Conservation (phyloP, 2,329 filamentous ascomycete species). For the Ophiosphaerella narmari region DNA sequence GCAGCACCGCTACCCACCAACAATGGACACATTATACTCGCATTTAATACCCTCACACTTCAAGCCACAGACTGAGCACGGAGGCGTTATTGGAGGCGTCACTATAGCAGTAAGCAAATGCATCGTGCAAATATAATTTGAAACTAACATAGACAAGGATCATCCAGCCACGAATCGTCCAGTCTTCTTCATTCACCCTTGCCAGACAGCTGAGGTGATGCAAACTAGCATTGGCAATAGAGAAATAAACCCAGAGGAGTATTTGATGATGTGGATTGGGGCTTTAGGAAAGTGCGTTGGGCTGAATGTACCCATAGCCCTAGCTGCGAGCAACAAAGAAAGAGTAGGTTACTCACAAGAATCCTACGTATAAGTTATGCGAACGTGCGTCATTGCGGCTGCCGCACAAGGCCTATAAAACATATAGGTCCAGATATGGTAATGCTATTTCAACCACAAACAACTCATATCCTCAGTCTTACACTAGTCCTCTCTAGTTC, state of each 20-base stretch:
- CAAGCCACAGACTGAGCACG: conserved; percentile 35
- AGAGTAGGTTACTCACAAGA: not conserved
- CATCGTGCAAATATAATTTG: not conserved
- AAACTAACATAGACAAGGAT: conserved; percentile 57
- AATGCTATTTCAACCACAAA: not conserved
- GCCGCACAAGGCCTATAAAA: conserved; percentile 26
- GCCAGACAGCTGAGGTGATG: conserved; percentile 83
- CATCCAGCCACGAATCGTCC: conserved; percentile 81
- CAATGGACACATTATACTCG: conserved; percentile 41
- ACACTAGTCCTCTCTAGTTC: conserved; percentile 77
- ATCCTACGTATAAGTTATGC: not conserved
- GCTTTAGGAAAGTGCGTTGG: conserved; percentile 80
- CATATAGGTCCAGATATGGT: conserved; percentile 11
- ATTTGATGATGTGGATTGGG: conserved; percentile 89
- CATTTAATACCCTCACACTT: conserved; percentile 43
- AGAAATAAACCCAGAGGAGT: conserved; percentile 60
- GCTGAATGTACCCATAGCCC: conserved; percentile 73
- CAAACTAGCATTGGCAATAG: conserved; percentile 50
- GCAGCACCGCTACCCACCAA: conserved; percentile 32
- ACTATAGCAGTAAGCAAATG: conserved; percentile 39
- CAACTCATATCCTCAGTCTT: conserved; percentile 33
- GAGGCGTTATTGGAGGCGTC: conserved; percentile 48
- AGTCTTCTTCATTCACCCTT: conserved; percentile 91
- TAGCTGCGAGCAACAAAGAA: conserved; percentile 42
- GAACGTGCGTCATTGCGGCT: conserved; percentile 8